These are phyloP conservation scores for Aspergillus ochraceus DNA, from an alignment of 2,329 filamentous ascomycete species.

Conservation along the genomic window DNA sequence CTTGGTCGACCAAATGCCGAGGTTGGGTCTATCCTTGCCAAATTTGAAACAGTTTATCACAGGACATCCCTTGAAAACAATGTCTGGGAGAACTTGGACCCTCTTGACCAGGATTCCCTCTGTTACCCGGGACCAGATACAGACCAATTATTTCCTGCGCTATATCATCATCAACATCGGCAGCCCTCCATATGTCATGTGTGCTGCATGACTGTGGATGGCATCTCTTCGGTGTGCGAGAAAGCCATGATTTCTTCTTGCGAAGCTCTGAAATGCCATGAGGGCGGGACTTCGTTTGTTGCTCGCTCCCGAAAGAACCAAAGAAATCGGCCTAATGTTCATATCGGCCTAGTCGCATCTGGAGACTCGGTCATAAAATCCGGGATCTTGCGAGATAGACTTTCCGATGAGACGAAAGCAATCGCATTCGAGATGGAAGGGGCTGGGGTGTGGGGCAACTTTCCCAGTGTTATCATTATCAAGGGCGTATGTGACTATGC, in stretches of 20 bases:
- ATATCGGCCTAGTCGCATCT: background rate
- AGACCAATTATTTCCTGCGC: background rate
- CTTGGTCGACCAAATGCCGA: background rate
- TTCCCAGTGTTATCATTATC: background rate
- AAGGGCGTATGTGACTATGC: conserved; percentile 1
- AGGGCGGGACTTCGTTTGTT: background rate
- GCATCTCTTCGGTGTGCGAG: background rate
- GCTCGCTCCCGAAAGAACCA: background rate
- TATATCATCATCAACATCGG: background rate
- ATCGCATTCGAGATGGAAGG: conserved; percentile 3
- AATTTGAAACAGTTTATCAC: background rate
- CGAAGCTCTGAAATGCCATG: too few relatives aligned
- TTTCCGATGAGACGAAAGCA: background rate
- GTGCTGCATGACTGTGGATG: background rate
- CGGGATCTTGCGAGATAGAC: background rate
- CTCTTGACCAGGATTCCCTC: too few relatives aligned
- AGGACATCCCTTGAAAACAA: background rate
- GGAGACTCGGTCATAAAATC: background rate
- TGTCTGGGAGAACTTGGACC: too few relatives aligned
- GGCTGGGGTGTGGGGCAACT: background rate
- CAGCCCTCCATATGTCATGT: background rate
- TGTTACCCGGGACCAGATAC: background rate
- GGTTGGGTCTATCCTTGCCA: background rate
- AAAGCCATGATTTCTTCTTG: too few relatives aligned
- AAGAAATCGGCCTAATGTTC: background rate